Percentiles rank a stretch among this genome's conserved stretches.
These are phyloP conservation scores for Petunia hybrid DNA, from an alignment of 305 asterid species.

Conservation along the genomic window DNA sequence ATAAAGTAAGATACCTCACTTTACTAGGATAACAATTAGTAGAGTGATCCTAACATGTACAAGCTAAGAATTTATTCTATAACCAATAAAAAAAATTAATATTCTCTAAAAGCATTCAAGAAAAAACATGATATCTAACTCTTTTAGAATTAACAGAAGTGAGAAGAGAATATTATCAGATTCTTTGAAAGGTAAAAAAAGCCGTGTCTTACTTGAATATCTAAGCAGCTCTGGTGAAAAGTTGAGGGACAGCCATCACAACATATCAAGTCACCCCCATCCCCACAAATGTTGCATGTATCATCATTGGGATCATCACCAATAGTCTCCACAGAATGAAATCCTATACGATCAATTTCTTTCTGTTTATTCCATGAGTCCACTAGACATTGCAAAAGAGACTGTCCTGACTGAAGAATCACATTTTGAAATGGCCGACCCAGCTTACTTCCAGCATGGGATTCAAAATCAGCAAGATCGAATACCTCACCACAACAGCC, in stretches of 20 bases:
- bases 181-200: slow-evolving; percentile 27
- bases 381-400: slow-evolving; percentile 73
- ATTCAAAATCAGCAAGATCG: slow-evolving; percentile 61
- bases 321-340: slow-evolving; percentile 69
- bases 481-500: slow-evolving; percentile 69
- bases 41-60: slow-evolving; percentile 15
- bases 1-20: neutral
- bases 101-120: neutral
- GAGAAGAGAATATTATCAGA: neutral
- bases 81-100: neutral
- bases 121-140: neutral
- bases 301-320: slow-evolving; percentile 92
- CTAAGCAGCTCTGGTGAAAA: slow-evolving; percentile 89
- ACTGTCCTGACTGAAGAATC: slow-evolving; percentile 68
- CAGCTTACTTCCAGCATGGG: slow-evolving; percentile 67
- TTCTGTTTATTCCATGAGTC: slow-evolving; percentile 81
- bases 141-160: slow-evolving; percentile 17
- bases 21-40: neutral
- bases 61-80: neutral
- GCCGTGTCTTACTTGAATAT: slow-evolving; percentile 60
- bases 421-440: slow-evolving; percentile 58
- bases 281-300: slow-evolving; percentile 93
- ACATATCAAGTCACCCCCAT: slow-evolving; percentile 94
- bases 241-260: slow-evolving; percentile 98
- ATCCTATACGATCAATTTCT: slow-evolving; percentile 54